Evolutionary conservation across 1,284 basidiomycete genomes (phyloP), one percentile per base, ranked within the genome.

Genomic region (Inonotus hispidus): DNA sequence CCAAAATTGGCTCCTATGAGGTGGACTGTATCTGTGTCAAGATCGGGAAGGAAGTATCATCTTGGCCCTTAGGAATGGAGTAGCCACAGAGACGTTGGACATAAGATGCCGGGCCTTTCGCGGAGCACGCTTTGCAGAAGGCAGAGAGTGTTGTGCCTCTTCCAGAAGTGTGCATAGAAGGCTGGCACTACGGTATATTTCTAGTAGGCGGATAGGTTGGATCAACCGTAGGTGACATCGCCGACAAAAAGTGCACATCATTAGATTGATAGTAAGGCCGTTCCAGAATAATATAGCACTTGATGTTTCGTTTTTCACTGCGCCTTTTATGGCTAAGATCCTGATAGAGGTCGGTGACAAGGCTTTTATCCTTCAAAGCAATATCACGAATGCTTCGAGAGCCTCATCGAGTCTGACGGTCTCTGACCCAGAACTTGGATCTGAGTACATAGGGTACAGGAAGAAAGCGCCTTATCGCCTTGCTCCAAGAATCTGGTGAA

Each of bases 1-100:
- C 59, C 19, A 61, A 61, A 49, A 32, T 63, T 32, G 67, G 66
- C 7, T 60, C 52, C 21, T 65, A 69, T 27, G 66, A 65, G 16
- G 65, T 64, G 10, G 65, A 65, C n/a, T 54, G 49, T 23, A 43
- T 70, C 13, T 56, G 62, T 43, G 62, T 68, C 23, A 68, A 65
- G 50, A 70, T 68, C 37, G 68, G 67, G 59, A 69, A 68, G 52
- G 65, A 65, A 23, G 55, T 66, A 10, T 53, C n/a, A 16, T 56
- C 39, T 13, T 63, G 56, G 55, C 25, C 50, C 14, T 35, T 52
- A 16, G 27, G 50, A 11, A 32, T n/a, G 50, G 8, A 52, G 14
- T 29, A 52, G 46, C 23, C 32, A 32, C 32, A 32, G 32, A 32
- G 8, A 8, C 32, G 4, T 11, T 19, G 23, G 46, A 49, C 14